Evolutionary conservation across 2,329 filamentous ascomycete species (phyloP).

Genomic region (Pyricularia sp.): DNA sequence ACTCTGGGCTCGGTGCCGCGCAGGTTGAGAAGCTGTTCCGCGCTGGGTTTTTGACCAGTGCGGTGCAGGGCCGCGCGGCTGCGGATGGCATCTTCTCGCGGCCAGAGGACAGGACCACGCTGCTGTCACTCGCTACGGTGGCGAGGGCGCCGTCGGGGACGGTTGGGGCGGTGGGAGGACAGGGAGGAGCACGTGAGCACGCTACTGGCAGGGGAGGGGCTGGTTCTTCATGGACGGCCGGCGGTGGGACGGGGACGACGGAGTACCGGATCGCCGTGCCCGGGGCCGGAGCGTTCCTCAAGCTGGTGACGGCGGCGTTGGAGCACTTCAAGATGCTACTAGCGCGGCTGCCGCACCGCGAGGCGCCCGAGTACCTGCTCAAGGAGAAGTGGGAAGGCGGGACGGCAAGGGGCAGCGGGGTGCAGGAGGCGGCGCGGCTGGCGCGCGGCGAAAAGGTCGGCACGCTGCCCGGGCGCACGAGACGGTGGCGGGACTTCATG

Average conservation of each 20-base stretch:
- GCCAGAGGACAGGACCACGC: slow-evolving; percentile 43
- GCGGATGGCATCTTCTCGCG: slow-evolving; percentile 28
- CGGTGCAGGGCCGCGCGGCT: slow-evolving; percentile 17
- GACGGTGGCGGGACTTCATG: slow-evolving; percentile 62
- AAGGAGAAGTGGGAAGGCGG: slow-evolving; percentile 65
- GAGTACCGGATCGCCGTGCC: slow-evolving; percentile 49
- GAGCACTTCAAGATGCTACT: slow-evolving; percentile 53
- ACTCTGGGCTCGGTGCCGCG: slow-evolving; percentile 7
- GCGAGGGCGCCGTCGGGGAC: slow-evolving; percentile 60
- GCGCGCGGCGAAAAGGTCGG: slow-evolving; percentile 46
- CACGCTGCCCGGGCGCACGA: slow-evolving; percentile 50
- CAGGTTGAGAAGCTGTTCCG: slow-evolving; percentile 37
- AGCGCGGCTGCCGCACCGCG: slow-evolving; percentile 47
- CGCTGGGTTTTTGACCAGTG: slow-evolving; percentile 56
- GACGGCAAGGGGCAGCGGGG: slow-evolving; percentile 25
- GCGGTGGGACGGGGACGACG: slow-evolving; percentile 9
- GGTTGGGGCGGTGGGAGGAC: slow-evolving; percentile 58
- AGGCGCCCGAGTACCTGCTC: slow-evolving; percentile 52
- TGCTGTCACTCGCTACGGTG: slow-evolving; percentile 53
- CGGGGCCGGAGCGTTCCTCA: slow-evolving; percentile 57
- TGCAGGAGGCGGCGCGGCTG: slow-evolving; percentile 33
- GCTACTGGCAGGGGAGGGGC: slow-evolving; percentile 45
- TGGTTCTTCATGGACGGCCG: slow-evolving; percentile 29
- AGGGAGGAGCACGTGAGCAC: slow-evolving; percentile 48
- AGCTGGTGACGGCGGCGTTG: slow-evolving; percentile 51